Conservation (phyloP, 805 yeast species). For the Nakazawaea peltata region DNA sequence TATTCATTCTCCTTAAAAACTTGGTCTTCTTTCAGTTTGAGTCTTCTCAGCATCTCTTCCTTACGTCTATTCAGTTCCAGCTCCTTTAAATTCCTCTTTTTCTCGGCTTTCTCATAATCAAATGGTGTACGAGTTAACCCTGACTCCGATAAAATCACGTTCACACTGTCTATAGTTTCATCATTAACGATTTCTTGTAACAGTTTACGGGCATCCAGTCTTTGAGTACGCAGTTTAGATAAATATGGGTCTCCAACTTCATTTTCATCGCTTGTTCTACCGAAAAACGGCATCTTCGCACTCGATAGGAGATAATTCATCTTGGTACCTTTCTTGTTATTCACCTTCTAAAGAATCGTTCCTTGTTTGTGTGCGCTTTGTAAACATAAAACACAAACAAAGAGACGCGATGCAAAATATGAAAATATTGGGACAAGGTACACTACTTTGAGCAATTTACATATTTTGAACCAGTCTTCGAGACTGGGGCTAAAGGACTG, state of each 20-base stretch:
- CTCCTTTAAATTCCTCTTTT: constrained; percentile 3
- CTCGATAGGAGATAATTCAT: not conserved
- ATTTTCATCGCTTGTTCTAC: not conserved
- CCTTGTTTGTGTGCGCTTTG: too few relatives aligned
- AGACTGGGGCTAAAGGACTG: too few relatives aligned
- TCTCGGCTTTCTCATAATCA: constrained; percentile 3
- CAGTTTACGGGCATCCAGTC: constrained; percentile 1
- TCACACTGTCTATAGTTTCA: constrained; percentile 5
- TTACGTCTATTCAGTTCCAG: not conserved
- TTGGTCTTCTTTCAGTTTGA: constrained; percentile 7
- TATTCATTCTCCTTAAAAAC: not conserved
- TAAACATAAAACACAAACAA: too few relatives aligned
- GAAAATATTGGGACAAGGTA: too few relatives aligned
- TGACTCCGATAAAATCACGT: constrained; percentile 4
- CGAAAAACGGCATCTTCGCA: not conserved
- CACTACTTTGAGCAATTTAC: too few relatives aligned
- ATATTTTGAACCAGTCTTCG: too few relatives aligned
- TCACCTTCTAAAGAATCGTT: too few relatives aligned
- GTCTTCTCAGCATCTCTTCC: constrained; percentile 2
- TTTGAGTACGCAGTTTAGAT: not conserved
- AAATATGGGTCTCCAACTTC: constrained; percentile 1
- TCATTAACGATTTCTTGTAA: constrained; percentile 1
- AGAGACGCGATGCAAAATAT: too few relatives aligned
- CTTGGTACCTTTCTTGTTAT: not conserved
- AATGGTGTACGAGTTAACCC: constrained; percentile 2